phyloP scores from a whole-genome alignment of 2,329 filamentous ascomycete species.

The Apiospora saccharicola region DNA sequence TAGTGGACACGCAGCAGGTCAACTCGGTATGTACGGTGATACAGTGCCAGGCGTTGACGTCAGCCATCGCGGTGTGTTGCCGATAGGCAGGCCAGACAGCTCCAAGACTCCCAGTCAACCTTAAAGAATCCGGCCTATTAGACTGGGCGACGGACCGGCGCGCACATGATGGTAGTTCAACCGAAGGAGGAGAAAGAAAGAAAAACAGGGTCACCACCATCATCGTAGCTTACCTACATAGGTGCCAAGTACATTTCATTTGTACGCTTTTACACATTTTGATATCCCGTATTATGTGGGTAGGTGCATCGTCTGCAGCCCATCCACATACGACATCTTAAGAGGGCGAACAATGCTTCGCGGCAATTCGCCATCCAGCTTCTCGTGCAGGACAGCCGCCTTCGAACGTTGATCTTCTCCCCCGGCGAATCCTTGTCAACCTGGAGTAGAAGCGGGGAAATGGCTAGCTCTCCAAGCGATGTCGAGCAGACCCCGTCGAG shows the following conservation, averaged over 20 bases:
- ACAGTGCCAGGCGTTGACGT: neutral
- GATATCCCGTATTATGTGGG: neutral
- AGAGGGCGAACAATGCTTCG: neutral
- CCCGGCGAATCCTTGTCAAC: neutral
- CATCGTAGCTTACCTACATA: neutral
- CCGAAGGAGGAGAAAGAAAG: neutral
- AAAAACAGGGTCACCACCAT: neutral
- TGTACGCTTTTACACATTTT: neutral
- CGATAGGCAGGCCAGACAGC: neutral
- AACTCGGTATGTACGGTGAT: neutral
- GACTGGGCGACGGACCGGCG: neutral
- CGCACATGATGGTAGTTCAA: slow-evolving; percentile 1
- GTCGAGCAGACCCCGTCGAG: neutral
- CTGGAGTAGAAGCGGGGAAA: neutral
- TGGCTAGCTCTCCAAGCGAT: slow-evolving; percentile 4
- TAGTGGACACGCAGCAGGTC: too few relatives aligned
- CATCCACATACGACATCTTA: neutral
- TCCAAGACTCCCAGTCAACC: neutral
- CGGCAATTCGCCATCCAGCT: neutral
- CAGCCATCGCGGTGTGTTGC: neutral
- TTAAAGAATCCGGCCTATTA: neutral
- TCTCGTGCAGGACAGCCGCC: slow-evolving; percentile 1
- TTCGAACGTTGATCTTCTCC: slow-evolving; percentile 6
- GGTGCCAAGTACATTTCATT: neutral
- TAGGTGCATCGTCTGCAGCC: neutral